Evolutionary conservation across 2,329 filamentous ascomycete genomes (phyloP), one percentile per base, ranked within the genome.

Genomic region (Phoma sp.): DNA sequence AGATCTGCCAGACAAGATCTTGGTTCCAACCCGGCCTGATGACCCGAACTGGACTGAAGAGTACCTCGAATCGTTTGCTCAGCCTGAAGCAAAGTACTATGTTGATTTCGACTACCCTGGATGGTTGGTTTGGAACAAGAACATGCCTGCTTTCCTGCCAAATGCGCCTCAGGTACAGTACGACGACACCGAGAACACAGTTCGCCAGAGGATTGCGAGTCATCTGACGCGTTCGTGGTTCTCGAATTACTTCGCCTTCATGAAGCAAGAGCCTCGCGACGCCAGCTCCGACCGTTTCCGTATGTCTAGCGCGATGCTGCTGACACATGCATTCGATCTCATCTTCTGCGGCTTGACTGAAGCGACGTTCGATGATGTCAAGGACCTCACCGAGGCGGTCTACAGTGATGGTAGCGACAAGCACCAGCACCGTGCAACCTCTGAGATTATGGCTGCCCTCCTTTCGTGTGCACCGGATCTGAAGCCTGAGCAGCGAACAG

Each of bases 391-490:
- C 5, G 80, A 84, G 53, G 84, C 86, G 2, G 87, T 96, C 0
- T 98, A 92, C 68, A 93, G 88, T 12, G 93, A 99, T 73, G 95
- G 96, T 9, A 95, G 88, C 66, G 95, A 99, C 73, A 97, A 97
- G 76, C 95, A 99, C 74, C 93, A 99, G 73, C 95, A 99, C 73
- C 90, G 95, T 46, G 95, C 95, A 14, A 96, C 95, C 2, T 86
- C 95, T 0, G 95, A 99, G 76, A 97, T 99, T 50, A 80, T 99
- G 42, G 92, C 91, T 12, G 93, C 91, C 4, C 76, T 99, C 66
- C 81, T 99, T 21, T 87, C 87, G 14, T 91, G 91, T 29, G 91
- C 92, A 14, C 84, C 88, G 42, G 93, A 97, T 64, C 87, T 92
- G 23, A 87, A 88, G 5, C 79, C 87, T 4, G 86, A 91, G 47